These are phyloP conservation scores for Nitzschia palea DNA, from an alignment of 108 stramenopile genomes.

Conservation along the genomic window DNA sequence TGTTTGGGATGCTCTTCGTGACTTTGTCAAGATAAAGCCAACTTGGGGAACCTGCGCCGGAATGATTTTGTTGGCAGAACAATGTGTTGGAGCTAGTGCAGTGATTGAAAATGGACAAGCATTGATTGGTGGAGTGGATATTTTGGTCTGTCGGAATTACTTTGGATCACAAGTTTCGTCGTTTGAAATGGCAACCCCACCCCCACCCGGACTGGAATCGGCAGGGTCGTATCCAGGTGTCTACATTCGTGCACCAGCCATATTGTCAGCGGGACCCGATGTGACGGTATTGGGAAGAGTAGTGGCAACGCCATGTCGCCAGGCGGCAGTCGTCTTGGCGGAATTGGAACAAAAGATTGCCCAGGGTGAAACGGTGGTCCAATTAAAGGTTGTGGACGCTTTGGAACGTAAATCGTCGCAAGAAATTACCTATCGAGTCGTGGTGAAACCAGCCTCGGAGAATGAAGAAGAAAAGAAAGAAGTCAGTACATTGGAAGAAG, in stretches of 20 bases:
- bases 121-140: constrained; percentile 94
- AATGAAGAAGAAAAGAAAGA: constrained; percentile 35
- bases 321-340: constrained; percentile 81
- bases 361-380: constrained; percentile 75
- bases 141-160: constrained; percentile 95
- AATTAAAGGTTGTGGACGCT: constrained; percentile 79
- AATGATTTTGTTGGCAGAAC: constrained; percentile 95
- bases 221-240: constrained; percentile 81
- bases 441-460: constrained; percentile 26
- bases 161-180: constrained; percentile 95
- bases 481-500: constrained; percentile 23
- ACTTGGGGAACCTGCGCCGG: constrained; percentile 99
- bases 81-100: constrained; percentile 85
- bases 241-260: constrained; percentile 98
- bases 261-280: constrained; percentile 72
- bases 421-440: constrained; percentile 48
- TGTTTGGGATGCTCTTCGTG: constrained; percentile 72
- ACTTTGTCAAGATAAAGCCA: constrained; percentile 78
- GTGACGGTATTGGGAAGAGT: constrained; percentile 88
- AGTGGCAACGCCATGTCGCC: constrained; percentile 83
- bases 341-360: constrained; percentile 77
- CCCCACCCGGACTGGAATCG: constrained; percentile 41
- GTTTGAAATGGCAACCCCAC: constrained; percentile 89
- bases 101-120: constrained; percentile 93
- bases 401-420: constrained; percentile 57